phyloP scores from a whole-genome alignment of 2,329 filamentous ascomycete species.

The Ampelomyces quisqualis region DNA sequence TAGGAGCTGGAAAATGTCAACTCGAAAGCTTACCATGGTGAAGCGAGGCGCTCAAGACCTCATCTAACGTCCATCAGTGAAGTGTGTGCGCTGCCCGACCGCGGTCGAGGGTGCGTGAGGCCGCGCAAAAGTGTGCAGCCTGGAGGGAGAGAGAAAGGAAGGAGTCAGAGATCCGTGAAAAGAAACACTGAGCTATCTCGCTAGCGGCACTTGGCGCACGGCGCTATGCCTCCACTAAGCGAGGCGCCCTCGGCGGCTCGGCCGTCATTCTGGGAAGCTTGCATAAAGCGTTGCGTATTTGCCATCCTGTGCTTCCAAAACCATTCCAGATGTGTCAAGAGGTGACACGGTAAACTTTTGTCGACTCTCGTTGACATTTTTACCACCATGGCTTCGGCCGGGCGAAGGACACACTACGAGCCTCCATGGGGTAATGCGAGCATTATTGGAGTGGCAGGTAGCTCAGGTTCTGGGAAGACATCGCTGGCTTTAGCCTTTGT shows the following conservation, averaged over 20 bases:
- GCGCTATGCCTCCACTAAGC: constrained; percentile 16
- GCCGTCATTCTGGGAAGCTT: constrained; percentile 17
- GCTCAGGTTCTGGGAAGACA: constrained; percentile 93
- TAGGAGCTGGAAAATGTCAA: too few species aligned
- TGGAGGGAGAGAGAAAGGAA: constrained; percentile 23
- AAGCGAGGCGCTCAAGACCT: constrained; percentile 33
- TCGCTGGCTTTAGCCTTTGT: constrained; percentile 92
- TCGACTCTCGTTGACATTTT: not conserved
- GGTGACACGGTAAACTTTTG: not conserved
- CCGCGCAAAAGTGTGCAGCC: constrained; percentile 34
- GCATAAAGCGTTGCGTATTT: constrained; percentile 17
- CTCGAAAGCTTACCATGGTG: constrained; percentile 37
- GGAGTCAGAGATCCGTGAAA: constrained; percentile 23
- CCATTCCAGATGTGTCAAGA: too few species aligned
- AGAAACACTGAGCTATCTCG: constrained; percentile 29
- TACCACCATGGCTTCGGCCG: constrained; percentile 25
- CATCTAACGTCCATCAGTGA: constrained; percentile 42
- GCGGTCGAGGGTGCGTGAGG: constrained; percentile 32
- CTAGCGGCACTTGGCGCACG: constrained; percentile 25
- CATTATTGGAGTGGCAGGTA: constrained; percentile 94
- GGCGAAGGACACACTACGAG: constrained; percentile 68
- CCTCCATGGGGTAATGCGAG: constrained; percentile 95
- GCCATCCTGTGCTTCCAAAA: too few species aligned
- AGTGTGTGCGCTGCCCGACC: constrained; percentile 31
- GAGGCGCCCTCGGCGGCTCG: constrained; percentile 11